phyloP scores from a whole-genome alignment of 306 rosid species.

The Cyclanthera cordifolia region DNA sequence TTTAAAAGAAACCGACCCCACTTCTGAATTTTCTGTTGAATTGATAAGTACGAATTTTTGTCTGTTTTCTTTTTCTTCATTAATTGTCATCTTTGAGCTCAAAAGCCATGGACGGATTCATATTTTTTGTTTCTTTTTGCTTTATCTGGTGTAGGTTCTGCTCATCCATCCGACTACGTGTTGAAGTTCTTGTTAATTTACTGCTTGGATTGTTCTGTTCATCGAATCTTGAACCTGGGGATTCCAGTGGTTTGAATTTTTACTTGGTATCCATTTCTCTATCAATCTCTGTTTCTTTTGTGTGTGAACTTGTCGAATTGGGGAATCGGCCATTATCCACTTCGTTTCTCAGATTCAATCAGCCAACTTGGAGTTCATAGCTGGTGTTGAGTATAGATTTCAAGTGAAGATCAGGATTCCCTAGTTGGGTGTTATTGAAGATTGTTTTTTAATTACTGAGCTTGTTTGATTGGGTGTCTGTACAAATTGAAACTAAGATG shows the following conservation, averaged over 20 bases:
- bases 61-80: constrained; percentile 6
- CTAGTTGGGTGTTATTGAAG: constrained; percentile 17
- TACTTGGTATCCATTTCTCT: neutral
- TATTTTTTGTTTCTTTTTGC: constrained; percentile 8
- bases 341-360: constrained; percentile 20
- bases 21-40: constrained; percentile 6
- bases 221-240: neutral
- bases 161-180: neutral
- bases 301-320: neutral
- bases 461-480: constrained; percentile 15
- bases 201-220: constrained; percentile 8
- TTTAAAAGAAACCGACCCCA: constrained; percentile 8
- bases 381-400: constrained; percentile 15
- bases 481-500: constrained; percentile 33
- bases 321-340: neutral
- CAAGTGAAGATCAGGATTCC: constrained; percentile 25
- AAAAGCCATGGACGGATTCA: constrained; percentile 10
- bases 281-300: neutral
- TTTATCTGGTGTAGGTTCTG: constrained; percentile 8
- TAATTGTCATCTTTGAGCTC: neutral
- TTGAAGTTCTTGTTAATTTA: neutral
- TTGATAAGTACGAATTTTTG: constrained; percentile 11
- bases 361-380: constrained; percentile 17
- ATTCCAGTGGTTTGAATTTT: neutral
- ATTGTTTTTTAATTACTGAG: neutral